Conservation (phyloP, 2,329 filamentous ascomycete genomes). For the Penicillium capsulatum region DNA sequence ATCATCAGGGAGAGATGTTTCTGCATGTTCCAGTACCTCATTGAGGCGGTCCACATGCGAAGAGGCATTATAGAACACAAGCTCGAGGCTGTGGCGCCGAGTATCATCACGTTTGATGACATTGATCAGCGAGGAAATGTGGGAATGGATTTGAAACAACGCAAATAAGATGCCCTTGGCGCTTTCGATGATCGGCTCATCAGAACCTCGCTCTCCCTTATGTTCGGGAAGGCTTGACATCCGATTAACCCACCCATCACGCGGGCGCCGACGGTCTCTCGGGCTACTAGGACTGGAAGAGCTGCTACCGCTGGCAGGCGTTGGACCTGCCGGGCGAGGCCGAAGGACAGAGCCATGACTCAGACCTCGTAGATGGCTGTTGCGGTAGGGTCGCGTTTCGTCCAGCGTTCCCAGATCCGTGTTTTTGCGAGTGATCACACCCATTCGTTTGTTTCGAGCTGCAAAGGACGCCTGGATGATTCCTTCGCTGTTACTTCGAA, state of each 20-base stretch:
- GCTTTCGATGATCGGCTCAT: conserved; percentile 52
- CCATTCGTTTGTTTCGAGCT: conserved; percentile 56
- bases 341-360: conserved; percentile 54
- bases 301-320: conserved; percentile 33
- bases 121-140: conserved; percentile 45
- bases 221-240: conserved; percentile 57
- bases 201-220: conserved; percentile 45
- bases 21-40: conserved; percentile 50
- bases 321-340: conserved; percentile 30
- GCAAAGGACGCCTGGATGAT: conserved; percentile 47
- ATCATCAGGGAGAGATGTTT: conserved; percentile 49
- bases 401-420: conserved; percentile 53
- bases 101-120: conserved; percentile 47
- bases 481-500: conserved; percentile 60
- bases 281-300: conserved; percentile 45
- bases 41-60: conserved; percentile 55
- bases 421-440: conserved; percentile 55
- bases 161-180: conserved; percentile 55
- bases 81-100: conserved; percentile 50
- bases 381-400: conserved; percentile 49
- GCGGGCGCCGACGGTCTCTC: conserved; percentile 39
- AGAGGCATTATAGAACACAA: conserved; percentile 54
- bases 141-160: conserved; percentile 50
- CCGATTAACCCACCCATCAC: conserved; percentile 47
- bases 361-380: conserved; percentile 54